Evolutionary conservation across 208 protist genomes (phyloP), one percentile per base, ranked within the genome.

Genomic region (Crithidia sp.): DNA sequence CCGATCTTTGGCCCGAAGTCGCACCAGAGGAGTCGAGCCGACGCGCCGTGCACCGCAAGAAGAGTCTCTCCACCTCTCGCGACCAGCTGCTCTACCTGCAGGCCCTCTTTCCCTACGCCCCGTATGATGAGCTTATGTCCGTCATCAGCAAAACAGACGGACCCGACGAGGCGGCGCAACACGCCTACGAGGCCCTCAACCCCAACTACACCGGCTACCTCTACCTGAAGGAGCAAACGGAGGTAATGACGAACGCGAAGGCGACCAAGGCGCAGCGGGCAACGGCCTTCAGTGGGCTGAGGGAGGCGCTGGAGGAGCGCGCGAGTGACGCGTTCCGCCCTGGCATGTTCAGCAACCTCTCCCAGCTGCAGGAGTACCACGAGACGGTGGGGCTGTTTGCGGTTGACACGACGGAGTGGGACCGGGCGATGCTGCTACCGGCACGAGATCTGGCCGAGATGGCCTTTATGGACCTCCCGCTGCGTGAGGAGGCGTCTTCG

Each of bases 341-440:
- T 7, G 78, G 81, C 4, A 16, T 62, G 16, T 78, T 83, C 52
- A 57, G 16, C 8, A 82, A 77, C 54, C 54, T 87, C 14, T 86
- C 82, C 12, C 71, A 83, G 49, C 71, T 83, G 68, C 70, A 82
- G 28, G 88, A 92, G 69, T 95, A 92, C 82, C 74, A 87, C 57
- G 41, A 67, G 3, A 88, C 82, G n/a, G 81, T 91, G 40, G 67
- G 66, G 4, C 75, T 82, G 17, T 92, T 94, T 62, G 69, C 79
- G 5, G 65, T 95, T 3, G 87, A 95, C 74, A 95, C 91, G 5
- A 76, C 88, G 0, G 77, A 75, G 7, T 95, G 88, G 88, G 91
- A 95, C 65, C 71, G 67, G 2, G 59, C 79, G 43, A 85, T 79
- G 50, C 75, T 88, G 37, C 71, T 89, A 40, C 37, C 59, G 6